Evolutionary conservation across 768 basidiomycete genomes (phyloP).

Genomic region (Coprinellus micaceus): DNA sequence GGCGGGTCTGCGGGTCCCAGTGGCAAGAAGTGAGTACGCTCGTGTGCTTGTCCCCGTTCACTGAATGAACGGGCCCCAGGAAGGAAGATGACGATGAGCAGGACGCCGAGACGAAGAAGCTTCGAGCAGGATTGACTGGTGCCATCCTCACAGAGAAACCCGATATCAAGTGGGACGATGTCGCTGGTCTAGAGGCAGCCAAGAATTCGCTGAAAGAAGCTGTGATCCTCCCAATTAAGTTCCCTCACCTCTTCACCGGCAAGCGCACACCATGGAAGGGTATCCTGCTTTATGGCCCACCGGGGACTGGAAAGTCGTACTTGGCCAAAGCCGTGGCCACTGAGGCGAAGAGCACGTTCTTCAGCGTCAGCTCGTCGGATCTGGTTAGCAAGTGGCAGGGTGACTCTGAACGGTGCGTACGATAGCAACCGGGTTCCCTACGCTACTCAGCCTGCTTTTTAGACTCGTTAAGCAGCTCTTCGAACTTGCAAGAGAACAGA

Average conservation of each 20-base stretch:
- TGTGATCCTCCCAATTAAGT: conserved; percentile 99
- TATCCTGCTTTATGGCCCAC: conserved; percentile 94
- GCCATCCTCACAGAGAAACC: conserved; percentile 93
- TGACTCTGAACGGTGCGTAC: conserved; percentile 84
- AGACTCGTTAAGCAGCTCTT: conserved; percentile 96
- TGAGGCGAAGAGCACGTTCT: conserved; percentile 98
- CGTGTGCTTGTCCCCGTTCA: not conserved
- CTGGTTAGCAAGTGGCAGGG: conserved; percentile 99
- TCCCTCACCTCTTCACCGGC: conserved; percentile 96
- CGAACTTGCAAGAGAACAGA: conserved; percentile 91
- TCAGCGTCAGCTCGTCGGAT: conserved; percentile 91
- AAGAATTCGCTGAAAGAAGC: conserved; percentile 97
- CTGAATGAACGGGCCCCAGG: conserved; percentile 19
- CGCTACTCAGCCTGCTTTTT: not conserved
- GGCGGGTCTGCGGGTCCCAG: conserved; percentile 35
- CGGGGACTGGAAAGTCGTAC: conserved; percentile 95
- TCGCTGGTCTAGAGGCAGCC: conserved; percentile 91
- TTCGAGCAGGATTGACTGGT: conserved; percentile 82
- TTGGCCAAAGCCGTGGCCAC: conserved; percentile 98
- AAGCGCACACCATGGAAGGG: conserved; percentile 98
- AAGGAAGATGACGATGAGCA: conserved; percentile 61
- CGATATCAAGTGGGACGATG: conserved; percentile 97
- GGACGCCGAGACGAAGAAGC: conserved; percentile 94
- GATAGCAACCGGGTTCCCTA: not conserved
- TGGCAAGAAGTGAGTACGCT: conserved; percentile 43